Evolutionary conservation across 75 land plant species (phyloP), one percentile per base, ranked within the genome.

Genomic region (Cryptomeria japonica): DNA sequence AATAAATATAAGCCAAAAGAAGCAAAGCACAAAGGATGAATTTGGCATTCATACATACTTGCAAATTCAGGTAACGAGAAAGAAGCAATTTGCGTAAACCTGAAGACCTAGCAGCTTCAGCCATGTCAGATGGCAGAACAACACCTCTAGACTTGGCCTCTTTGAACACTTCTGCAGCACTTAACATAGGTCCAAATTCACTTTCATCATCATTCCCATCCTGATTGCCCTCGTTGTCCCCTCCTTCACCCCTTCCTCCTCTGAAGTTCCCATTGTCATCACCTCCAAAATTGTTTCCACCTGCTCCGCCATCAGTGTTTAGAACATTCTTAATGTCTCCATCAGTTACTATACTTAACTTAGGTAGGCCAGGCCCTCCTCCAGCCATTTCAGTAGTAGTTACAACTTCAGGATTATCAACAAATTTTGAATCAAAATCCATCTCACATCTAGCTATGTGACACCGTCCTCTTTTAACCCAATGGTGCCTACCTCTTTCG

Each of bases 141-240:
- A 89, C 92, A 15, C 95, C 95, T 55, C 95, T 90, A 32, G 94
- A 90, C 51, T 95, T 87, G 13, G 87, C 31, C 91, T 95, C 93
- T 56, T 84, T 91, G 68, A 90, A 89, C 32, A 98, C 94, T 87
- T 98, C 96, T 64, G 95, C 99, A 86, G 92, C 92, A 72, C 88
- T 95, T 93, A 98, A 84, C 55, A 98, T 56, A 6, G 95, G 92
- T 15, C 99, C 99, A 89, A 92, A 95, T 56, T 95, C 99, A 55
- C 91, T 86, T 49, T 94, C 98, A 31, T 90, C 89, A 53, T 86
- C 88, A 0, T 46, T 85, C 1, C 56, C 91, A 46, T 87, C 90
- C 10, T 76, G 76, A 47, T 88, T 92, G 18, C 78, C 92, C 32
- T 78, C 87, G 7, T 76, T 68, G 37, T 75, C 88, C 49, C 90